Base-by-base conservation (phyloP, 306 rosid genomes). In the Cicer chorassanicum region DNA sequence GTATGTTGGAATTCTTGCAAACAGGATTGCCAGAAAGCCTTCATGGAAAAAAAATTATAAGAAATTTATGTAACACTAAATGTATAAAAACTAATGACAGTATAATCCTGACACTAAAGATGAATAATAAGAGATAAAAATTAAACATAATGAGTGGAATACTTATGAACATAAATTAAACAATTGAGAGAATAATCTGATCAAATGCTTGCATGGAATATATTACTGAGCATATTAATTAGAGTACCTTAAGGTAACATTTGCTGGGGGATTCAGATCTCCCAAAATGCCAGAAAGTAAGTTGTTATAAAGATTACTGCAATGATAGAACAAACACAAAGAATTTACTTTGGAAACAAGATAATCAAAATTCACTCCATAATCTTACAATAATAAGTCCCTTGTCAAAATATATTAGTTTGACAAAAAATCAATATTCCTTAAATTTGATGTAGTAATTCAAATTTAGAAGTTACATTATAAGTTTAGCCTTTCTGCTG, bases 21-120 rank as follows among this genome's bases (percentile, higher is more conserved):
- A 91, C 19, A 53, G 98, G 97, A 87, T 94, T 94, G 41, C 89
- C 96, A 61, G 43, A 87, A 81, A 94, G 88, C 90, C 98, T 93
- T 82, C 77, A 61, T 40, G 42, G 48, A 62, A 62, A 29, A 72
- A 11, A 71, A 71, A 39, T 14, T 12, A 41, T 77, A 24, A 67
- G 82, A 73, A 49, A 51, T 19, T 60, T 41, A 72, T 45, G 41
- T 46, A 49, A 78, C 51, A 59, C 4, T 48, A 50, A 71, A 68
- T 14, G 15, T 38, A 39, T 70, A 53, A 69, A 69, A 69, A 14
- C 4, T 66, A 65, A 67, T 64, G 9, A 5, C 14, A 70, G n/a
- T 64, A 66, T 68, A 64, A 9, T 46, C 53, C 65, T 34, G 65
- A 42, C 18, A 68, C 45, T 50, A 73, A 73, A 38, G 40, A 67